These are phyloP conservation scores for Paragyromitra xinjiangensis DNA, from an alignment of 495 filamentous ascomycete genomes.

Conservation along the genomic window DNA sequence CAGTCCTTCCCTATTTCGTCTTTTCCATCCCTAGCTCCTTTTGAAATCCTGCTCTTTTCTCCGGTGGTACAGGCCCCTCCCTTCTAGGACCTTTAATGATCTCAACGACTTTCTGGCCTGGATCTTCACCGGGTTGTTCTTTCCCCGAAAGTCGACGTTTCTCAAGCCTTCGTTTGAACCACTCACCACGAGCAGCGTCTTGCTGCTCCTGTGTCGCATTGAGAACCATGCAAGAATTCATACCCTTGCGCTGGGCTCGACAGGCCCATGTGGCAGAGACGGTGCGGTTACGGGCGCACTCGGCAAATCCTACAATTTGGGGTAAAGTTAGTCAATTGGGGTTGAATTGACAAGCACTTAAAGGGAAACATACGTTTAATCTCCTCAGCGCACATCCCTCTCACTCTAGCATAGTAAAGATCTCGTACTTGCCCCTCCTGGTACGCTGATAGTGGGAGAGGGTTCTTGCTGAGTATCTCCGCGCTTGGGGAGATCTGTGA, in stretches of 20 bases:
- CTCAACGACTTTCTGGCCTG: conserved; percentile 56
- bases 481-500: conserved; percentile 7
- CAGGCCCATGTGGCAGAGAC: conserved; percentile 86
- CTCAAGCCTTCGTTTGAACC: conserved; percentile 79
- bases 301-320: conserved; percentile 74
- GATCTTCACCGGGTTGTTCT: conserved; percentile 61
- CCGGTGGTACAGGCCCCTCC: conserved; percentile 37
- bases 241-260: conserved; percentile 75
- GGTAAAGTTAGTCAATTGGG: background rate
- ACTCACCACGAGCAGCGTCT: conserved; percentile 90
- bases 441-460: conserved; percentile 86
- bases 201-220: conserved; percentile 85
- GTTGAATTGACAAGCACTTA: background rate
- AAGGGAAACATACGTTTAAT: conserved; percentile 73
- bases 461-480: conserved; percentile 66
- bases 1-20: conserved; percentile 13
- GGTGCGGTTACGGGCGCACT: conserved; percentile 85
- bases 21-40: conserved; percentile 26
- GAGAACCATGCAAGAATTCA: conserved; percentile 92
- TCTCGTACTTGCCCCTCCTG: conserved; percentile 93
- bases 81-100: conserved; percentile 59
- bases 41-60: conserved; percentile 33
- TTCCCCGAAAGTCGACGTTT: conserved; percentile 70
- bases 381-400: conserved; percentile 78
- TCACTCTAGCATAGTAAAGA: conserved; percentile 86